These are phyloP conservation scores for Tuber borchii DNA, from an alignment of 495 filamentous ascomycete genomes.

Conservation along the genomic window DNA sequence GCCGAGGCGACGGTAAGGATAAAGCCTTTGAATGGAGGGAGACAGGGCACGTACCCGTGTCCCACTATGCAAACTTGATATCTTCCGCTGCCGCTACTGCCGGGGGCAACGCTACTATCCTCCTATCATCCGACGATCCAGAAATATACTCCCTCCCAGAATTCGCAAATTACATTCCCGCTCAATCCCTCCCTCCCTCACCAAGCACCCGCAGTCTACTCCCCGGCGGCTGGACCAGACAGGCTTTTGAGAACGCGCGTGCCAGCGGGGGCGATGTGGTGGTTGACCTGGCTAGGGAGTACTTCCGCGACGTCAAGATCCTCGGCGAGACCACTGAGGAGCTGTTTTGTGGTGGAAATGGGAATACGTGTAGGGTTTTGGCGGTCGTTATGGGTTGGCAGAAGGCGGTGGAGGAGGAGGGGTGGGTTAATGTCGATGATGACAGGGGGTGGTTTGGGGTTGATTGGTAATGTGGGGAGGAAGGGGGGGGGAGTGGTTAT, in stretches of 20 bases:
- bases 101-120: conserved; percentile 29
- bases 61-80: conserved; percentile 50
- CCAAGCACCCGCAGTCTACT: not conserved
- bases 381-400: conserved; percentile 80
- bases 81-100: conserved; percentile 2
- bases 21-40: conserved; percentile 63
- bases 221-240: not conserved
- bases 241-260: not conserved
- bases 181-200: conserved; percentile 46
- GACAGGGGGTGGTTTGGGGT: conserved; percentile 54
- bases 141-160: conserved; percentile 56
- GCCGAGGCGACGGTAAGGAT: conserved; percentile 56
- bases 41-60: conserved; percentile 60
- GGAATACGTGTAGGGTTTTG: conserved; percentile 59
- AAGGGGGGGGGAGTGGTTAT: not conserved
- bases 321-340: conserved; percentile 46
- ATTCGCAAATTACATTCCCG: conserved; percentile 48
- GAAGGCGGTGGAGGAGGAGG: conserved; percentile 49
- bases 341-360: conserved; percentile 42
- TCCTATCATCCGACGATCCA: conserved; percentile 67
- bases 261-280: not conserved
- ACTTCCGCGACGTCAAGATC: conserved; percentile 64
- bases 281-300: conserved; percentile 64
- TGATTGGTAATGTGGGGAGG: conserved; percentile 34
- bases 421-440: conserved; percentile 71